phyloP scores from a whole-genome alignment of 768 basidiomycete species.

The Tulasnella calospora region DNA sequence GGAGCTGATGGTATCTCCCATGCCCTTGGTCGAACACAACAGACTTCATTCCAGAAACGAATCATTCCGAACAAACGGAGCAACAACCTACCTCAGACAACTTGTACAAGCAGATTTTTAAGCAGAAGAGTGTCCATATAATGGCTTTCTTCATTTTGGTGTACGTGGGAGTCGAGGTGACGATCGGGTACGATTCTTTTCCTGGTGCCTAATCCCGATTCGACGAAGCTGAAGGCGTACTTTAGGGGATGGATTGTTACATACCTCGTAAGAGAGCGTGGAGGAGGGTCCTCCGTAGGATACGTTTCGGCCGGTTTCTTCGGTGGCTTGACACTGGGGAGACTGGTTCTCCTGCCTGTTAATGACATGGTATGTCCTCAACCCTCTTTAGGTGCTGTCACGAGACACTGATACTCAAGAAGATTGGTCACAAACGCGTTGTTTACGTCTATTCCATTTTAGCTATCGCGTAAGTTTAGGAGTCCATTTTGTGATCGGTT shows the following conservation, averaged over 20 bases:
- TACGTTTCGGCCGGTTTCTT: conserved; percentile 52
- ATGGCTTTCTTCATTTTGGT: conserved; percentile 29
- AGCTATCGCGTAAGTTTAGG: conserved; percentile 29
- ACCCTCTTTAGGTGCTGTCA: not conserved
- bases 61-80: not conserved
- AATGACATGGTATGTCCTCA: conserved; percentile 16
- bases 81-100: not conserved
- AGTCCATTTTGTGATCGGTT: not conserved
- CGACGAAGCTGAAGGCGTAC: not conserved
- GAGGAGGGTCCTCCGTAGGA: conserved; percentile 47
- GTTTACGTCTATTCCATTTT: conserved; percentile 29
- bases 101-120: conserved; percentile 24
- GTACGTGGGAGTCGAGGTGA: conserved; percentile 32
- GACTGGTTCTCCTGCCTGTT: conserved; percentile 23
- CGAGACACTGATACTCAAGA: not conserved
- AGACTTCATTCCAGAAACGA: conserved; percentile 20
- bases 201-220: not conserved
- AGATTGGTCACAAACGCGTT: conserved; percentile 29
- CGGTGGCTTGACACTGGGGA: conserved; percentile 33
- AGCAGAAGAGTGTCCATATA: conserved; percentile 25
- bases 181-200: conserved; percentile 23
- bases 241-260: conserved; percentile 52
- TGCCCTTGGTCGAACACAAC: not conserved
- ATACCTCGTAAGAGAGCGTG: conserved; percentile 45
- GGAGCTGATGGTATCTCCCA: not conserved